Evolutionary conservation across 164 flowering plant species (phyloP).

Genomic region (Aristolochia californica): DNA sequence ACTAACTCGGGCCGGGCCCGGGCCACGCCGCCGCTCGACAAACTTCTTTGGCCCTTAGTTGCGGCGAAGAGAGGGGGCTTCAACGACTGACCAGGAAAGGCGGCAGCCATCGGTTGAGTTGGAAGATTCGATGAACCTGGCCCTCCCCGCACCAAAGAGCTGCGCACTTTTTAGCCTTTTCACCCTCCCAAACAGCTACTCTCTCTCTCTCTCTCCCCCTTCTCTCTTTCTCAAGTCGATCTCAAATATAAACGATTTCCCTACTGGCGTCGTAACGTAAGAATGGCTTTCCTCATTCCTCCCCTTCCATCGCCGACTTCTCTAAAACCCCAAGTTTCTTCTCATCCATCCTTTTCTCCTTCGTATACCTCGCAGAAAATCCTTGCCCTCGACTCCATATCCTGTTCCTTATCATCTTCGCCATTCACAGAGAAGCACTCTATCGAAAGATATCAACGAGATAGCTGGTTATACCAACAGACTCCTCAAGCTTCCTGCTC

Average conservation of each 20-base stretch:
- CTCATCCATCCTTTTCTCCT: constrained; percentile 1
- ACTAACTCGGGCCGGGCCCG: no score
- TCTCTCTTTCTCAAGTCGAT: not conserved
- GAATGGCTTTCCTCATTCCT: constrained; percentile 10
- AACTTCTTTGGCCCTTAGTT: no score
- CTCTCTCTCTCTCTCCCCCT: not conserved
- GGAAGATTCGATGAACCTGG: constrained; percentile 7
- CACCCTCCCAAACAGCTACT: constrained; percentile 3
- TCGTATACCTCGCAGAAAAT: not conserved
- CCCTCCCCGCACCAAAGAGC: constrained; percentile 5
- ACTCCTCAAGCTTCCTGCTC: constrained; percentile 18
- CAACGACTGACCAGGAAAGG: no score
- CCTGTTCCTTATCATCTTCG: constrained; percentile 6
- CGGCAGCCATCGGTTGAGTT: no score
- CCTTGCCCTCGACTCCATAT: constrained; percentile 3
- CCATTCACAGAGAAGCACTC: constrained; percentile 82
- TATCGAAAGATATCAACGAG: constrained; percentile 46
- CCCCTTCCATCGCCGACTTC: constrained; percentile 6
- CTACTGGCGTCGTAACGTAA: not conserved
- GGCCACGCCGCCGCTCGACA: no score
- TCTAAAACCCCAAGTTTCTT: not conserved
- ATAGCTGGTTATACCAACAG: constrained; percentile 47
- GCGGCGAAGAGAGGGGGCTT: no score
- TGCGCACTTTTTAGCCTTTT: constrained; percentile 1
- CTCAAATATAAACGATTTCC: not conserved